Conservation (phyloP, 768 basidiomycete genomes). For the Pseudohyphozyma bogoriensis region DNA sequence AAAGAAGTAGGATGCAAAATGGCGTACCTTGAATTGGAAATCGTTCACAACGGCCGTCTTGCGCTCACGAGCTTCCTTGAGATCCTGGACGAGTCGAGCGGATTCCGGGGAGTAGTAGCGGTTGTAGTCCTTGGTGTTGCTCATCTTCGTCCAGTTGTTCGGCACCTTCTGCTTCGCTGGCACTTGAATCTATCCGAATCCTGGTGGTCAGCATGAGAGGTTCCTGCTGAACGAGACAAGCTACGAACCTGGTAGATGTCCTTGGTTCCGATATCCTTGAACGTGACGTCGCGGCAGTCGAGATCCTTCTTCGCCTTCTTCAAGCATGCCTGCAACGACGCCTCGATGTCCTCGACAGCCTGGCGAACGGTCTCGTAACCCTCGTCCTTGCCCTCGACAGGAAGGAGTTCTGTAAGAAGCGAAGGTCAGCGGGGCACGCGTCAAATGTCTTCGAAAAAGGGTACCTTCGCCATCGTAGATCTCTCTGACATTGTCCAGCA, state of each 20-base stretch:
- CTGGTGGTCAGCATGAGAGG: background rate
- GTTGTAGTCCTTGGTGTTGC: conserved; percentile 48
- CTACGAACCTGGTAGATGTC: conserved; percentile 30
- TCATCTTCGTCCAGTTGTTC: conserved; percentile 57
- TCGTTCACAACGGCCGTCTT: conserved; percentile 66
- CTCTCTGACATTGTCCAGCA: conserved; percentile 60
- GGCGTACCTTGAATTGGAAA: conserved; percentile 55
- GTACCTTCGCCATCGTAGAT: conserved; percentile 49
- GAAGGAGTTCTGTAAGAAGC: conserved; percentile 46
- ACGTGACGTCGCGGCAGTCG: conserved; percentile 40
- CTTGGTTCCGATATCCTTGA: conserved; percentile 33
- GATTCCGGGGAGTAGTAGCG: conserved; percentile 72
- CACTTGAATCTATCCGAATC: conserved; percentile 21
- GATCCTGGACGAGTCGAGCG: conserved; percentile 56
- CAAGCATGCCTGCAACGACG: conserved; percentile 57
- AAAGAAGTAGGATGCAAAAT: background rate
- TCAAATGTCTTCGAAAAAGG: background rate
- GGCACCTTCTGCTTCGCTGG: conserved; percentile 25
- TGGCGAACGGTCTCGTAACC: conserved; percentile 65
- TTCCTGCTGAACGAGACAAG: background rate
- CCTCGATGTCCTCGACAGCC: conserved; percentile 63
- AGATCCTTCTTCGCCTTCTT: conserved; percentile 56
- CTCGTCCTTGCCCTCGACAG: conserved; percentile 73
- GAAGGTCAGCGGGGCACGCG: background rate
- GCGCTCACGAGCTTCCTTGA: conserved; percentile 91